Evolutionary conservation across 352 stramenopile species (phyloP), one percentile per base, ranked within the genome.

Genomic region (Phytopythium oedochilum): DNA sequence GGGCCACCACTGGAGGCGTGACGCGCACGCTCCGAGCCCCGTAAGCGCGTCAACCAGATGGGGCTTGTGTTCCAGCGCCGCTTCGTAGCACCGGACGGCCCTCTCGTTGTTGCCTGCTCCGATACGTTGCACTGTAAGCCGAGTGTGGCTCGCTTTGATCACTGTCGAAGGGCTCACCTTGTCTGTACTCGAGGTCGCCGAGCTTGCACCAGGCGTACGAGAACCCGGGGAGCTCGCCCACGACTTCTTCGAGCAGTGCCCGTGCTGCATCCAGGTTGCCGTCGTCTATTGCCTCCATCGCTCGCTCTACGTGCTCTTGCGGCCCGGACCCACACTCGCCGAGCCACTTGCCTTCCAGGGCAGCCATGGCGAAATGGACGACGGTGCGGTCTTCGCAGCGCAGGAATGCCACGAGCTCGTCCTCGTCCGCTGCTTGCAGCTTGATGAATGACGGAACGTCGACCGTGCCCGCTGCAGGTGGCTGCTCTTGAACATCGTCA

Each of bases 201-300:
- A 93, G 71, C 46, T 93, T 94, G 54, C 71, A 79, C 78, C 82
- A 88, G 0, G 73, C 85, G 57, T 85, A 89, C 11, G 78, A 82
- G 34, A 80, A 94, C 17, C 71, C 49, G 0, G 80, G 70, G 35
- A 74, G 76, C 2, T 70, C 60, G 4, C 74, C 56, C 3, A 90
- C 71, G 0, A 92, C 55, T 23, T 70, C 45, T 4, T 77, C 23
- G 23, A 94, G 59, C 38, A 77, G 62, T 22, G 78, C 57, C 3
- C 78, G 75, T 15, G 78, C 79, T 45, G 53, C 32, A 2, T 63
- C 55, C 39, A 73, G 66, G 29, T 80, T 71, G 38, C 74, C 67
- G n/a, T 48, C 36, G 51, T 81, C 64, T 6, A 43, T 31, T 15
- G 29, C 31, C 29, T 70, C 42, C 15, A 48, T 51, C 15, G 70